Evolutionary conservation across 2,329 filamentous ascomycete genomes (phyloP), one percentile per base, ranked within the genome.

Genomic region (Aureobasidium mangrovei): DNA sequence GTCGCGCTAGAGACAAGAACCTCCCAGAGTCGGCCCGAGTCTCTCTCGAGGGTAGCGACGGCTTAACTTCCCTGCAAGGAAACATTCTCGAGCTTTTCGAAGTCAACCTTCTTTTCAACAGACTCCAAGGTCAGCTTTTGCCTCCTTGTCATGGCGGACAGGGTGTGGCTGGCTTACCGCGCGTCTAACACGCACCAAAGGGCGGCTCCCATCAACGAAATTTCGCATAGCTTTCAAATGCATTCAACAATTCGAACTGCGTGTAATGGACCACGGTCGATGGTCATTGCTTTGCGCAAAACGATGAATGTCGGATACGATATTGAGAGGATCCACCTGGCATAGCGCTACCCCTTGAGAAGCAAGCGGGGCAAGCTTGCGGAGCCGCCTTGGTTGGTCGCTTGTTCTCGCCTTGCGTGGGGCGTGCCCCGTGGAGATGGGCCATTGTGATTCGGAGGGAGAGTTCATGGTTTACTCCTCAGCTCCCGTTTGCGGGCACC

Each of bases 321-420:
- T 51, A 41, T 44, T 31, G 31, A 29, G 40, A 43, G 39, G 31
- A 3, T 31, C 49, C 49, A 53, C 49, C 44, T 43, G 29, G 49
- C 29, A 43, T 12, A 43, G 49, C 40, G 49, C 49, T 53, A 53
- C 41, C 49, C 49, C 49, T 43, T 40, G 40, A 53, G 28, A 43
- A 53, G 24, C 26, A 44, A 44, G 40, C n/a, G 49, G 49, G 40
- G 12, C 32, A 32, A 44, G 39, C 29, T 53, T 31, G 40, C 38
- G 38, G 38, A 35, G 28, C 47, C 38, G 39, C 31, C 29, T 7
- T 26, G 39, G 32, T 53, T 40, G 49, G 32, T 53, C 49, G 49
- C 31, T 53, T 53, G 31, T 29, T 53, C 29, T 53, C n/a, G 8
- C 49, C 49, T 26, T 26, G 10, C 12, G 26, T 29, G 12, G 3